phyloP scores from a whole-genome alignment of 306 rosid species.

The Cicer pinnatifidum region DNA sequence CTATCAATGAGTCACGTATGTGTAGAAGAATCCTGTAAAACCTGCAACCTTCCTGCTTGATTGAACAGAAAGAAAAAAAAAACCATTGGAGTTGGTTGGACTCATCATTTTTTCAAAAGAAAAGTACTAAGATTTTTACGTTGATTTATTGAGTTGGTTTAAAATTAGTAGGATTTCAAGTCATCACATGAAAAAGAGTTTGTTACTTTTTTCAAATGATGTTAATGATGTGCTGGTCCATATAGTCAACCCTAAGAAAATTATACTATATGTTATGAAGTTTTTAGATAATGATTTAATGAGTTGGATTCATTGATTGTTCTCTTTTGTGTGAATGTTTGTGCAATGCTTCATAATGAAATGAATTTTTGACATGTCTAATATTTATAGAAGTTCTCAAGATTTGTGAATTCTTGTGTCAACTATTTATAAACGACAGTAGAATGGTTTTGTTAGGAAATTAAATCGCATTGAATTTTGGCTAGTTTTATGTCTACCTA shows the following conservation, averaged over 20 bases:
- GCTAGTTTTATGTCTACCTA: background rate
- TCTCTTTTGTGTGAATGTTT: background rate
- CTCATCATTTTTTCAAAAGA: background rate
- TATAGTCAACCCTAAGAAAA: slow-evolving; percentile 1
- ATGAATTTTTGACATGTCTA: background rate
- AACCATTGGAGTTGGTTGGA: slow-evolving; percentile 16
- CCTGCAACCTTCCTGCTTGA: background rate
- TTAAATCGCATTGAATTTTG: background rate
- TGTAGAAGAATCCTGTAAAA: background rate
- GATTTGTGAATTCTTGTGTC: slow-evolving; percentile 1
- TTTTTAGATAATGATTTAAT: background rate
- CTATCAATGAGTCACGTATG: background rate
- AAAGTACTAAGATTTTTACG: background rate
- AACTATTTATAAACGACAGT: slow-evolving; percentile 16
- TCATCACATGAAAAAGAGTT: background rate
- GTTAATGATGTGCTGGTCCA: slow-evolving; percentile 14
- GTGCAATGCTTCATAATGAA: slow-evolving; percentile 26
- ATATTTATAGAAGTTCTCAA: background rate
- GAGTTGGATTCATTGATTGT: slow-evolving; percentile 25
- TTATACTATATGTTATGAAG: background rate
- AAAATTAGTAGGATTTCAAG: background rate
- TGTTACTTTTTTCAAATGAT: slow-evolving; percentile 13
- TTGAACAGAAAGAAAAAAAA: background rate
- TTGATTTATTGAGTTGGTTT: background rate
- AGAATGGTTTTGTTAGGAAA: background rate